Percentiles rank a stretch among this genome's conserved stretches.
These are phyloP conservation scores for Salix caprea DNA, from an alignment of 345 rosid genomes.

Conservation along the genomic window DNA sequence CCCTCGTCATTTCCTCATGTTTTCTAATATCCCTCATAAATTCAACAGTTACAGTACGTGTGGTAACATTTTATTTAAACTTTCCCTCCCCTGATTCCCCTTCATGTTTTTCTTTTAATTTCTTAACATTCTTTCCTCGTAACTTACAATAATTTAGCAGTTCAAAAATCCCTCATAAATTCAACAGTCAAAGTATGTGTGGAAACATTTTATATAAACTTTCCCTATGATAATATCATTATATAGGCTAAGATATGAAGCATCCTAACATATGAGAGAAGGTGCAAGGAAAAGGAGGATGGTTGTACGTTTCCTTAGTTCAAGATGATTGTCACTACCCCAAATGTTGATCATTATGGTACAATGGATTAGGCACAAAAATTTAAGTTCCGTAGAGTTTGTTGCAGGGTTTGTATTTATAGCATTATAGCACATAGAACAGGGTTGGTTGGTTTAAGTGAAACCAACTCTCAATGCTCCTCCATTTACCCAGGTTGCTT, in stretches of 20 bases:
- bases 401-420: neutral
- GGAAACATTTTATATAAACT: neutral
- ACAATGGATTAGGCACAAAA: neutral
- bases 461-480: neutral
- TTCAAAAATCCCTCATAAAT: neutral
- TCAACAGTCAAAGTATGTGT: neutral
- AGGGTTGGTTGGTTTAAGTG: neutral
- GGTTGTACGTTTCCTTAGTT: neutral
- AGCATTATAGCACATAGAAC: neutral
- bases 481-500: neutral
- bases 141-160: no score
- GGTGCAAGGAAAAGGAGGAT: neutral
- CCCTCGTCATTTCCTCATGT: neutral
- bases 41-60: neutral
- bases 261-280: neutral
- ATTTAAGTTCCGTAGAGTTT: neutral
- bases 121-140: neutral
- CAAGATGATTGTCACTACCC: neutral
- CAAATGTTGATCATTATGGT: neutral
- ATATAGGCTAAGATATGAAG: no score
- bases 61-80: neutral
- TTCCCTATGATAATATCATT: neutral
- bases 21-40: neutral
- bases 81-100: neutral
- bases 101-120: neutral